Percentiles rank a stretch among this genome's conserved stretches.
Evolutionary conservation across 2,329 filamentous ascomycete genomes (phyloP).

Genomic region (Calonectria henricotiae): DNA sequence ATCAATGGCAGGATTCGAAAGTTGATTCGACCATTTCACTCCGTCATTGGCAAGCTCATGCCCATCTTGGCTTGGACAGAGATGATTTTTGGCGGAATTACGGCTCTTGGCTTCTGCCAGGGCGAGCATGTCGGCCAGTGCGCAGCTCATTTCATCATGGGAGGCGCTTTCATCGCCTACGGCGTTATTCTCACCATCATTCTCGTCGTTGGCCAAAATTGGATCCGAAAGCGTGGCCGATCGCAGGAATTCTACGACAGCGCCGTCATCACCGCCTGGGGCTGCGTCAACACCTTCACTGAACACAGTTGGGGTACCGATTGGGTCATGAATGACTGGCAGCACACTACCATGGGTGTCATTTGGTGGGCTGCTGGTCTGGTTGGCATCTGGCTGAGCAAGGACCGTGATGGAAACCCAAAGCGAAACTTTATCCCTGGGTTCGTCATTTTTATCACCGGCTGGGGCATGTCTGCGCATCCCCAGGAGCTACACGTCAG

Average conservation of each 20-base stretch:
- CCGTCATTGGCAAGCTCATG: conserved; percentile 88
- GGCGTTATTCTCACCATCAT: conserved; percentile 90
- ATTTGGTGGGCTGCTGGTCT: conserved; percentile 98
- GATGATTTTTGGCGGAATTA: conserved; percentile 97
- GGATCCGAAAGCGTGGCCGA: conserved; percentile 85
- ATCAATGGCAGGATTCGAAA: conserved; percentile 85
- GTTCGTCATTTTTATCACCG: conserved; percentile 92
- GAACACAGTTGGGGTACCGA: conserved; percentile 93
- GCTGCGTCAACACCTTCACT: conserved; percentile 97
- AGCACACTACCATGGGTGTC: conserved; percentile 99
- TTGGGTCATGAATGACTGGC: conserved; percentile 95
- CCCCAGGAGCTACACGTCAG: conserved; percentile 88
- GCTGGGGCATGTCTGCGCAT: conserved; percentile 95
- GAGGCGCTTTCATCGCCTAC: conserved; percentile 94
- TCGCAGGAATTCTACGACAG: conserved; percentile 99
- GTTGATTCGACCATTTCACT: conserved; percentile 81
- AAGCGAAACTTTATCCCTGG: conserved; percentile 95
- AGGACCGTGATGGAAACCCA: conserved; percentile 85
- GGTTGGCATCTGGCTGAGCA: conserved; percentile 92
- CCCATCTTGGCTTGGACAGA: conserved; percentile 92
- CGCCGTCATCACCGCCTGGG: conserved; percentile 92
- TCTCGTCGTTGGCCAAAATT: conserved; percentile 89
- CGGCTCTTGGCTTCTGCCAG: conserved; percentile 91
- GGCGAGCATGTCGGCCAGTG: conserved; percentile 94
- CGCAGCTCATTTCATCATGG: conserved; percentile 98